Evolutionary conservation across 805 yeast genomes (phyloP).

Genomic region (Spathaspora boniae): DNA sequence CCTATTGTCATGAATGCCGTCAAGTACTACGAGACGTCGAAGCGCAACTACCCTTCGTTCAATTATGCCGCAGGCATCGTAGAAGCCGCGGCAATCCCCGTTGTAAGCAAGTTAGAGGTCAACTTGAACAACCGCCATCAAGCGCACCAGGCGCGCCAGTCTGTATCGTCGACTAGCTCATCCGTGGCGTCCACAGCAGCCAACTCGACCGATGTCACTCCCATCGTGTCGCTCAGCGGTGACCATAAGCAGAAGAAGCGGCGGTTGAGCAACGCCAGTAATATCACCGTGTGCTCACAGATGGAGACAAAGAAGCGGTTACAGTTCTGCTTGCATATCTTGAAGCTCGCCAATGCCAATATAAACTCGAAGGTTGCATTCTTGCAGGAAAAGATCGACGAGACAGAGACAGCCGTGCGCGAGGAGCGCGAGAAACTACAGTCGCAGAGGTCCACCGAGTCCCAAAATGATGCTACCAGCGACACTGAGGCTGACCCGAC

Average conservation of each 20-base stretch:
- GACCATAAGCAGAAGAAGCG: conserved; percentile 17
- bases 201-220: conserved; percentile 8
- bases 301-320: conserved; percentile 69
- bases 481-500: conserved; percentile 6
- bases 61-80: conserved; percentile 61
- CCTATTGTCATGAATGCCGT: conserved; percentile 48
- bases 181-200: conserved; percentile 4
- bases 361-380: conserved; percentile 62
- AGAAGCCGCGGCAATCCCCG: conserved; percentile 53
- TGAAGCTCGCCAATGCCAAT: conserved; percentile 77
- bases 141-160: conserved; percentile 10
- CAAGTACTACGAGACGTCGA: conserved; percentile 44
- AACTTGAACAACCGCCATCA: conserved; percentile 41
- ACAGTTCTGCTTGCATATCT: conserved; percentile 73
- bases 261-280: conserved; percentile 16
- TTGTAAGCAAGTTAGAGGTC: conserved; percentile 47
- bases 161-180: conserved; percentile 1
- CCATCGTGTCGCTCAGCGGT: conserved; percentile 2
- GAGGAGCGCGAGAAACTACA: conserved; percentile 19
- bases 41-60: conserved; percentile 45
- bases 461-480: conserved; percentile 9
- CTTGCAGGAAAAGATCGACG: conserved; percentile 50
- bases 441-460: conserved; percentile 14
- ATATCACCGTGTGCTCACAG: conserved; percentile 2
- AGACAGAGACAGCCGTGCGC: conserved; percentile 39